Evolutionary conservation across 2,329 filamentous ascomycete genomes (phyloP).

Genomic region (Teratosphaeria pseudoeucalypti): DNA sequence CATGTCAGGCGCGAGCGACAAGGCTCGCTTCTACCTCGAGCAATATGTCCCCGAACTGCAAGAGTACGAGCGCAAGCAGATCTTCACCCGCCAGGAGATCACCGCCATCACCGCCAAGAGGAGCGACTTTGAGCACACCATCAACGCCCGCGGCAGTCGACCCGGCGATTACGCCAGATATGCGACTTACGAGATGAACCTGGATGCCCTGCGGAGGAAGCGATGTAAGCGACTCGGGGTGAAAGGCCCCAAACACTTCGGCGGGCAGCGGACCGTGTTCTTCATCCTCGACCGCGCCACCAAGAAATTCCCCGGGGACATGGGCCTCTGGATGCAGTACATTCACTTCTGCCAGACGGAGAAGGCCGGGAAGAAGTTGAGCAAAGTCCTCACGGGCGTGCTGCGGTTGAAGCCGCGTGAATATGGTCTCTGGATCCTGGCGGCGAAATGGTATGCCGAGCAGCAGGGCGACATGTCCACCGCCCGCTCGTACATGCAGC

Average conservation of each 20-base stretch:
- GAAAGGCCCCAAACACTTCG: slow-evolving; percentile 48
- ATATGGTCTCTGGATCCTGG: slow-evolving; percentile 70
- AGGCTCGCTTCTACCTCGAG: slow-evolving; percentile 91
- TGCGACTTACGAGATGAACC: slow-evolving; percentile 58
- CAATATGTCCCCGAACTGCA: slow-evolving; percentile 84
- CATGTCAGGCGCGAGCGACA: slow-evolving; percentile 82
- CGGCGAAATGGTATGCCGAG: slow-evolving; percentile 70
- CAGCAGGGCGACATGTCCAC: slow-evolving; percentile 76
- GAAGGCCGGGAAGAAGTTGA: slow-evolving; percentile 51
- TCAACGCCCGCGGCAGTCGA: slow-evolving; percentile 69
- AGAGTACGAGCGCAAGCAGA: slow-evolving; percentile 81
- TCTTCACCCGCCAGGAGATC: slow-evolving; percentile 88
- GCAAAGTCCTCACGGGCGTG: slow-evolving; percentile 53
- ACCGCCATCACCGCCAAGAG: slow-evolving; percentile 77
- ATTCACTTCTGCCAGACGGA: slow-evolving; percentile 66
- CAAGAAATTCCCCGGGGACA: slow-evolving; percentile 69
- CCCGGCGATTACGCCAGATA: slow-evolving; percentile 77
- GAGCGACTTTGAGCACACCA: slow-evolving; percentile 84
- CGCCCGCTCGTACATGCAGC: slow-evolving; percentile 75
- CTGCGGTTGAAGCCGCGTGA: slow-evolving; percentile 79
- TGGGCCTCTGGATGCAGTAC: slow-evolving; percentile 81
- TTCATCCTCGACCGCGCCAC: slow-evolving; percentile 82
- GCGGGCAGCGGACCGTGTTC: slow-evolving; percentile 73
- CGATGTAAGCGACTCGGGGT: slow-evolving; percentile 72
- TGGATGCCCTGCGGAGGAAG: slow-evolving; percentile 68